Conservation (phyloP, 495 filamentous ascomycete genomes). For the Xylaria scruposa region DNA sequence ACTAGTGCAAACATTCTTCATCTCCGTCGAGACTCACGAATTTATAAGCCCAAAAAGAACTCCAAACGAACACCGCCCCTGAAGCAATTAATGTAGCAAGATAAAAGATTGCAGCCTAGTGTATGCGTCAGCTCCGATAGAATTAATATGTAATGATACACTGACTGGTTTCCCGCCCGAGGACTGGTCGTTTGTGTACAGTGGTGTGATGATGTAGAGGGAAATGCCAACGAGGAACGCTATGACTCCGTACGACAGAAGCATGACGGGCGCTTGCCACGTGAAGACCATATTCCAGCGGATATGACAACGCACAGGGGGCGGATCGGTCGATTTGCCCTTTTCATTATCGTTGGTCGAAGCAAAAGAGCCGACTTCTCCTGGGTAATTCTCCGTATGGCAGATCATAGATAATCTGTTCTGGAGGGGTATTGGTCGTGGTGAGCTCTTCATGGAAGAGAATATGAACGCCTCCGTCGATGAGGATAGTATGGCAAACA, state of each 20-base stretch:
- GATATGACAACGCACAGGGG: conserved; percentile 1
- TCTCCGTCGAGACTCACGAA: conserved; percentile 36
- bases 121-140: not conserved
- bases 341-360: conserved; percentile 13
- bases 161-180: conserved; percentile 23
- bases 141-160: not conserved
- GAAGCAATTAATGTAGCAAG: conserved; percentile 28
- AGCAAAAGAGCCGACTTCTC: not conserved
- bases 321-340: not conserved
- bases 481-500: conserved; percentile 37
- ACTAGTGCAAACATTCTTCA: not conserved
- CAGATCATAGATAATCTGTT: conserved; percentile 23
- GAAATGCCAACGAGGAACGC: conserved; percentile 40
- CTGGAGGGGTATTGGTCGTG: not conserved
- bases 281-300: conserved; percentile 42
- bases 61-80: conserved; percentile 35
- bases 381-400: not conserved
- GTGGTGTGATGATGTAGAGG: conserved; percentile 39
- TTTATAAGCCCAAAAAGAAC: conserved; percentile 41
- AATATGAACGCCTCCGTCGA: conserved; percentile 38
- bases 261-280: conserved; percentile 43
- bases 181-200: conserved; percentile 21
- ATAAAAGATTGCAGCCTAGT: conserved; percentile 38
- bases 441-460: conserved; percentile 20
- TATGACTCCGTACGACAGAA: conserved; percentile 39